Evolutionary conservation across 2,329 filamentous ascomycete genomes (phyloP).

Genomic region (Pseudogymnoascus pannorum): DNA sequence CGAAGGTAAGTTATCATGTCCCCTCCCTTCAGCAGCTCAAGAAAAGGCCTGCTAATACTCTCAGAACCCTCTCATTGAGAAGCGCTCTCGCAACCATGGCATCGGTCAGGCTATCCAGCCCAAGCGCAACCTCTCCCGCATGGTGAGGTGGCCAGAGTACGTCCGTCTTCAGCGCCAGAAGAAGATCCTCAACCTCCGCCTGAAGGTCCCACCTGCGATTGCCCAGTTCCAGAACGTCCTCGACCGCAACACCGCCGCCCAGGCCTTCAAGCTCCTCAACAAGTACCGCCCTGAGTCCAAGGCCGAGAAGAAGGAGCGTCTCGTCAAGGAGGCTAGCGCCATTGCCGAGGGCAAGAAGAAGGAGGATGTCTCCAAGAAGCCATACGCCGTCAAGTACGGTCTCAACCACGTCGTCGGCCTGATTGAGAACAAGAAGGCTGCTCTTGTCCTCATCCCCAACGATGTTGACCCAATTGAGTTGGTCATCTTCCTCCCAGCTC

Average conservation of each 20-base stretch:
- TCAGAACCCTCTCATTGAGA: slow-evolving; percentile 99
- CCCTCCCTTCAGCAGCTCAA: background rate
- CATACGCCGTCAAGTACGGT: slow-evolving; percentile 98
- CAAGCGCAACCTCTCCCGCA: slow-evolving; percentile 87
- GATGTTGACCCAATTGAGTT: slow-evolving; percentile 99
- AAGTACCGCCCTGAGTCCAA: slow-evolving; percentile 99
- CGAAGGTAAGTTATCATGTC: slow-evolving; percentile 67
- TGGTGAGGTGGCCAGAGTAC: slow-evolving; percentile 99
- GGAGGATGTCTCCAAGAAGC: slow-evolving; percentile 99
- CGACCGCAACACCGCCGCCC: slow-evolving; percentile 91
- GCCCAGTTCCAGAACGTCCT: slow-evolving; percentile 97
- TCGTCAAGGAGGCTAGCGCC: slow-evolving; percentile 95
- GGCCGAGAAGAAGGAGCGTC: slow-evolving; percentile 99
- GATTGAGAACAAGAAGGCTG: slow-evolving; percentile 99
- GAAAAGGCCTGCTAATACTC: slow-evolving; percentile 4
- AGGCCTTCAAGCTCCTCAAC: slow-evolving; percentile 98
- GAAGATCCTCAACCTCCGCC: slow-evolving; percentile 95
- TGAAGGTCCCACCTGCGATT: slow-evolving; percentile 97
- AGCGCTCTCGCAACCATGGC: slow-evolving; percentile 93
- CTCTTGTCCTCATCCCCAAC: slow-evolving; percentile 96
- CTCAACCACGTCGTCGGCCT: slow-evolving; percentile 98
- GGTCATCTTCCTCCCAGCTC: slow-evolving; percentile 96
- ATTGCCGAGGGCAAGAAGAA: slow-evolving; percentile 99
- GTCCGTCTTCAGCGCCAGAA: slow-evolving; percentile 80
- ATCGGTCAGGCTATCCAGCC: slow-evolving; percentile 99